Evolutionary conservation across 2,329 filamentous ascomycete species (phyloP), one percentile per base, ranked within the genome.

Genomic region (Lojkania enalia): DNA sequence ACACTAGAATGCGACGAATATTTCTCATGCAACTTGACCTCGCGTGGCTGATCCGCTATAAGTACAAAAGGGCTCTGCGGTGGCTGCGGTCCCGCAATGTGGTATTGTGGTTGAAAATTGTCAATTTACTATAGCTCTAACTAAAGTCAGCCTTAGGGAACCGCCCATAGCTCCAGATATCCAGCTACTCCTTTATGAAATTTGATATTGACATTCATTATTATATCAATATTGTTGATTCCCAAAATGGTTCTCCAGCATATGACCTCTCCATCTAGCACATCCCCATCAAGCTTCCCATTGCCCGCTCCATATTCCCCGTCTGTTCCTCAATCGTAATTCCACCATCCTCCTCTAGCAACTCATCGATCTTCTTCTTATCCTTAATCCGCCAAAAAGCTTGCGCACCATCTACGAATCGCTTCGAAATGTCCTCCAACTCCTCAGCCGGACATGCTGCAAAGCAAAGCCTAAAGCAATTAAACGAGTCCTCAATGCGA

Each of bases 391-490:
- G 77, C 85, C 88, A 96, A 68, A 96, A 96, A 18, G 76, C 78
- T 47, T 83, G 78, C 15, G 89, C 78, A 0, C 85, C 90, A 23
- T 83, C 77, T 0, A 81, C 83, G 59, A 95, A 84, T 19, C 85
- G 72, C 61, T 80, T 71, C 5, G 81, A 83, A 51, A 84, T 82
- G 4, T 71, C 69, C 18, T 77, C 79, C 4, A 96, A 74, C 30
- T 86, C 81, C 29, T 86, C 83, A 42, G 86, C 85, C n/a, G 81
- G 76, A 69, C 90, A 86, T 1, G 90, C 89, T 1, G 89, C 90
- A 71, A 96, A 96, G 71, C 89, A 95, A 25, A 96, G 63, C 12
- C 91, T 76, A 66, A 84, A 84, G 65, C 85, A 92, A 54, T 80
- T 79, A 83, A 86, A 91, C 2, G 83, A 86, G 31, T 80, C 74